These are phyloP conservation scores for Eucommia ulmoides DNA, from an alignment of 257 asterid genomes.

Conservation along the genomic window DNA sequence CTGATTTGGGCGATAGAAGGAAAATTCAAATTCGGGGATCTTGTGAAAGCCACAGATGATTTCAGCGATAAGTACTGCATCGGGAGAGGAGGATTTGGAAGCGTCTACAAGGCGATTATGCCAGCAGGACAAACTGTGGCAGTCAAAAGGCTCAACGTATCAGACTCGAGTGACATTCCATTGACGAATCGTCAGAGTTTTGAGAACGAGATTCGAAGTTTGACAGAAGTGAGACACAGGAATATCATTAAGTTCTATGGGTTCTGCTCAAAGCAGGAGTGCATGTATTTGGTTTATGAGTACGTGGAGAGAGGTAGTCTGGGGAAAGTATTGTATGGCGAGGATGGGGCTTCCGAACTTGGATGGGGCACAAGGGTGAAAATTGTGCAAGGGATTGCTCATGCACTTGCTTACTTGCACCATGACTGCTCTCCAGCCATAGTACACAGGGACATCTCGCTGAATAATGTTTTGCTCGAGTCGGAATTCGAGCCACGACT, in stretches of 20 bases:
- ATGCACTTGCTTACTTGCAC: constrained; percentile 93
- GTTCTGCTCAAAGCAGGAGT: constrained; percentile 55
- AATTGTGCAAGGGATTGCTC: constrained; percentile 73
- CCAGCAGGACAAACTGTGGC: constrained; percentile 53
- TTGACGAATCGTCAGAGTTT: constrained; percentile 33
- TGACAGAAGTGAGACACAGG: constrained; percentile 84
- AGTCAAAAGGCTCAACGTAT: constrained; percentile 54
- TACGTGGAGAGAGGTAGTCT: constrained; percentile 74
- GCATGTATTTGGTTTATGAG: constrained; percentile 85
- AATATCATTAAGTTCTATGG: constrained; percentile 84
- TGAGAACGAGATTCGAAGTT: constrained; percentile 68
- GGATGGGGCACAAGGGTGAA: constrained; percentile 57
- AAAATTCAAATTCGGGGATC: constrained; percentile 59
- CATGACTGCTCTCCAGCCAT: constrained; percentile 79
- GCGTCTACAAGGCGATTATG: constrained; percentile 60
- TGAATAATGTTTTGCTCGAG: constrained; percentile 66
- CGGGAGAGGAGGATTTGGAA: constrained; percentile 87
- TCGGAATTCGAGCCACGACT: constrained; percentile 57
- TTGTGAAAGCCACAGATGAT: constrained; percentile 59
- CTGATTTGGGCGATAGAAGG: constrained; percentile 72
- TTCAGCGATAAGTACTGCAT: constrained; percentile 54
- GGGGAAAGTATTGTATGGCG: constrained; percentile 34
- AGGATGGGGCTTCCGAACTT: constrained; percentile 38
- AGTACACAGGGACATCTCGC: constrained; percentile 78
- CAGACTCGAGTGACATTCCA: constrained; percentile 52